Evolutionary conservation across 371 early-diverging fungal genomes (phyloP).

Genomic region (Zopfochytrium polystomum): DNA sequence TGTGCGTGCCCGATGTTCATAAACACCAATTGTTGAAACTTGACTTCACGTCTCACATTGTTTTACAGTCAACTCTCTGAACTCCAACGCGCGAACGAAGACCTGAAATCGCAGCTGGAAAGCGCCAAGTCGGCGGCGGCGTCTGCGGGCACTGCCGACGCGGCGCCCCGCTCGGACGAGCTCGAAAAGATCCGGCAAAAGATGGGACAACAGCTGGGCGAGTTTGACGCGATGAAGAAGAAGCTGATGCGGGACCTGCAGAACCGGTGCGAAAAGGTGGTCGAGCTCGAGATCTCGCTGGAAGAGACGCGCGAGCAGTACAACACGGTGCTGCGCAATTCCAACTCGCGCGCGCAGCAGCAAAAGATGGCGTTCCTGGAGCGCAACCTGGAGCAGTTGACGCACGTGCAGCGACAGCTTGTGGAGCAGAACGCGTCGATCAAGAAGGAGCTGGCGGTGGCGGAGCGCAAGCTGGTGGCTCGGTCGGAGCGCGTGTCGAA

Average conservation of each 20-base stretch:
- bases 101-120: conserved; percentile 54
- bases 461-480: conserved; percentile 85
- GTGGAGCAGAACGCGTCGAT: conserved; percentile 90
- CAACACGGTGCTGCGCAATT: conserved; percentile 73
- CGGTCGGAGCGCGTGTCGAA: conserved; percentile 91
- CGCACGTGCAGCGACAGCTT: conserved; percentile 88
- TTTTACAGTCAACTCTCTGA: conserved; percentile 55
- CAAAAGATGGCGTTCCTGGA: conserved; percentile 94
- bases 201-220: conserved; percentile 85
- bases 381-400: conserved; percentile 91
- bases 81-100: conserved; percentile 61
- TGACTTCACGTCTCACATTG: too few relatives aligned
- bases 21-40: too few relatives aligned
- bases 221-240: conserved; percentile 96
- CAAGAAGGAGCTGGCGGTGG: conserved; percentile 86
- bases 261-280: conserved; percentile 91
- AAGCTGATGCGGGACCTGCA: conserved; percentile 93
- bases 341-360: conserved; percentile 79
- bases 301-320: conserved; percentile 91
- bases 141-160: conserved; percentile 14
- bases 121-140: conserved; percentile 8
- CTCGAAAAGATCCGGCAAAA: conserved; percentile 83
- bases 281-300: conserved; percentile 90
- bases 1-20: too few relatives aligned
- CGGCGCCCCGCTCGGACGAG: conserved; percentile 67